These are phyloP conservation scores for Przewalskia tangutica DNA, from an alignment of 257 asterid genomes.

Conservation along the genomic window DNA sequence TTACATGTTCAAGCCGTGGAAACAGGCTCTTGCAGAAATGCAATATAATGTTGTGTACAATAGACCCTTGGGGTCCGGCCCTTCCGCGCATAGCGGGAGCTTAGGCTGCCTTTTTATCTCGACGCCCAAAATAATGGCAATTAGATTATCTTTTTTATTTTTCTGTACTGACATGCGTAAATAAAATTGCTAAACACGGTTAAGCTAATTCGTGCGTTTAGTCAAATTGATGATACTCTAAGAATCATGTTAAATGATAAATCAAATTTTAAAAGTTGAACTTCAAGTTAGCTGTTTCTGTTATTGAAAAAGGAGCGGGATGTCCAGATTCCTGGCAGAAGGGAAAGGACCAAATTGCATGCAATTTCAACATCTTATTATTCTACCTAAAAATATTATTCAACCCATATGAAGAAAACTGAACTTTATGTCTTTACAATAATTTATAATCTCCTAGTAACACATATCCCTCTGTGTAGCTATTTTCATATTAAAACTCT, in stretches of 20 bases:
- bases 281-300: background rate
- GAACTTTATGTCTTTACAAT: conserved; percentile 21
- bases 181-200: background rate
- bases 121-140: no score
- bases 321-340: no score
- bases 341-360: background rate
- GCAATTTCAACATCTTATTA: conserved; percentile 30
- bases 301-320: background rate
- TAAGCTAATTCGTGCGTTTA: background rate
- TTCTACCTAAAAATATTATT: conserved; percentile 23
- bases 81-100: no score
- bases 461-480: conserved; percentile 1
- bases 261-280: background rate
- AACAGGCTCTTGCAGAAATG: no score
- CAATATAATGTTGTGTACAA: no score
- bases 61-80: no score
- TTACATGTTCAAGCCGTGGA: no score
- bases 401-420: conserved; percentile 16
- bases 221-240: no score
- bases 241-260: no score
- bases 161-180: background rate
- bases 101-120: no score
- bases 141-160: no score
- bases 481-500: conserved; percentile 9
- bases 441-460: conserved; percentile 36